Percentiles rank a stretch among this genome's conserved stretches.
Evolutionary conservation across 192 early-diverging fungal genomes (phyloP).

Genomic region (Spinellus fusiger): DNA sequence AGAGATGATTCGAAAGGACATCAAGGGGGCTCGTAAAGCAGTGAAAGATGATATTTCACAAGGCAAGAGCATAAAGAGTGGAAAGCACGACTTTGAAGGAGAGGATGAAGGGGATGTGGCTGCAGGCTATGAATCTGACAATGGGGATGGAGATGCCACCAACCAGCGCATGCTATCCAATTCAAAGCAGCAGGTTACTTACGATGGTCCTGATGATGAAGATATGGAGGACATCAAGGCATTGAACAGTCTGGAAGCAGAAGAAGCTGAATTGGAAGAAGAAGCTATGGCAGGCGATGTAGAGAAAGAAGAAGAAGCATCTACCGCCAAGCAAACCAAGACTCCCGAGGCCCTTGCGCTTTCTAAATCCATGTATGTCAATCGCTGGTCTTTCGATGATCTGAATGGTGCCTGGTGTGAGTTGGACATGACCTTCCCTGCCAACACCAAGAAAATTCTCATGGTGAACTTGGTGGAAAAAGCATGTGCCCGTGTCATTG

Average conservation of each 20-base stretch:
- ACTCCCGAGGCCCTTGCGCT: constrained; percentile 50
- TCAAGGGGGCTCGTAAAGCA: constrained; percentile 54
- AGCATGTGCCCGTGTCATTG: constrained; percentile 63
- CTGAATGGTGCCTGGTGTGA: constrained; percentile 69
- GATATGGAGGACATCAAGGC: constrained; percentile 55
- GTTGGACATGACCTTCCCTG: constrained; percentile 78
- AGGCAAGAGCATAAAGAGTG: constrained; percentile 26
- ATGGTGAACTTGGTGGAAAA: constrained; percentile 86
- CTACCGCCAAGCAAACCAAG: constrained; percentile 34
- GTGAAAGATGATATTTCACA: constrained; percentile 32
- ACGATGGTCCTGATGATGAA: constrained; percentile 85
- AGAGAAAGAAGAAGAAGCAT: constrained; percentile 30
- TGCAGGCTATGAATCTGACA: constrained; percentile 30
- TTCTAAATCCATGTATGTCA: constrained; percentile 54
- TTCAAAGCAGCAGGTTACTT: constrained; percentile 59
- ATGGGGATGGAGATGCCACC: constrained; percentile 71
- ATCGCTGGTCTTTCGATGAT: constrained; percentile 64
- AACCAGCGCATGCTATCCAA: constrained; percentile 55
- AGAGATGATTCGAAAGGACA: constrained; percentile 65
- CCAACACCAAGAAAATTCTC: constrained; percentile 87
- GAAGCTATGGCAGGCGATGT: constrained; percentile 29
- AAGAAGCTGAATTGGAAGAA: constrained; percentile 38
- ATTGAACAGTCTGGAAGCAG: constrained; percentile 40
- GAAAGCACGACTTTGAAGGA: constrained; percentile 38
- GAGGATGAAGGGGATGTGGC: constrained; percentile 22